These are phyloP conservation scores for Didymella sp. DNA, from an alignment of 2,329 filamentous ascomycete species.

Conservation along the genomic window DNA sequence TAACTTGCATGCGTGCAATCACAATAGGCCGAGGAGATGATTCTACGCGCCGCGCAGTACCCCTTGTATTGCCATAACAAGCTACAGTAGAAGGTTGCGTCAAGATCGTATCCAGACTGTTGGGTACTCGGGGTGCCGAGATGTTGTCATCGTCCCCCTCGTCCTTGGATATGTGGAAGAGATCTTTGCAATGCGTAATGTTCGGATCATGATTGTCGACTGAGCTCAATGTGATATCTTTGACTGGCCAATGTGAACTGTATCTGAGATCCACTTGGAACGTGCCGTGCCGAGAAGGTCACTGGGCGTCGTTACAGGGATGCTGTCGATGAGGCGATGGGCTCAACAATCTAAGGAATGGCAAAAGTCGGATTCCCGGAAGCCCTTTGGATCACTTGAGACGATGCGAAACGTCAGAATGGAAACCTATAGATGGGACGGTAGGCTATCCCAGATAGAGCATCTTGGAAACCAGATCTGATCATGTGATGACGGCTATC, in stretches of 20 bases:
- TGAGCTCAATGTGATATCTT: too few relatives aligned
- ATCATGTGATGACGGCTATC: neutral
- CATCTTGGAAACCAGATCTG: neutral
- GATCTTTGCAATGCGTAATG: neutral
- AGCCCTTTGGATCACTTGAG: neutral
- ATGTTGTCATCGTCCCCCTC: neutral
- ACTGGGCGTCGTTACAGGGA: neutral
- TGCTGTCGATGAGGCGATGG: neutral
- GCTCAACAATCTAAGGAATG: conserved; percentile 10
- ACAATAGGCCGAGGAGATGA: neutral
- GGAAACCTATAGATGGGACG: neutral
- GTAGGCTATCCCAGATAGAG: neutral
- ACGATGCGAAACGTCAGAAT: neutral
- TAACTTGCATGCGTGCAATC: neutral
- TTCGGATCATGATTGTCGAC: too few relatives aligned
- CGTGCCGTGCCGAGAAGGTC: neutral
- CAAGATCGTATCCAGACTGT: neutral
- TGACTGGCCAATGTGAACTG: too few relatives aligned
- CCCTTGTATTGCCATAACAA: neutral
- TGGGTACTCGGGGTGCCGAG: neutral
- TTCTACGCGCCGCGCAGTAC: neutral
- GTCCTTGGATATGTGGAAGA: neutral
- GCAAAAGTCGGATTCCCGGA: conserved; percentile 4
- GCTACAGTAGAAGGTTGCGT: neutral
- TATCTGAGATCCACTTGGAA: too few relatives aligned